phyloP scores from a whole-genome alignment of 2,329 filamentous ascomycete species.

The Basipetospora chlamydospora region DNA sequence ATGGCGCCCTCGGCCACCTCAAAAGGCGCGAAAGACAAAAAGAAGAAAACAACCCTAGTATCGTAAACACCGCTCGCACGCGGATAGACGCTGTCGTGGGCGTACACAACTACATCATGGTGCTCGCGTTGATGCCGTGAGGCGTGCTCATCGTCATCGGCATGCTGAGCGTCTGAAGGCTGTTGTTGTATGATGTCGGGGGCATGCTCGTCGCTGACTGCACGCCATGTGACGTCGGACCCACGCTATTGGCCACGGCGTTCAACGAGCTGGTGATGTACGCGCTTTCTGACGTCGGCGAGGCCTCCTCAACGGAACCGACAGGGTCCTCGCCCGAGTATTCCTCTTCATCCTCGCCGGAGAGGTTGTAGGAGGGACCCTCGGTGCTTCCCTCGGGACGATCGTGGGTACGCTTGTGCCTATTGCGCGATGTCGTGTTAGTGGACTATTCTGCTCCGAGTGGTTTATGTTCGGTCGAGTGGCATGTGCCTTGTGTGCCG shows the following conservation, averaged over 20 bases:
- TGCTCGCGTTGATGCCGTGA: conserved; percentile 27
- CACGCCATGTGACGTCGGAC: conserved; percentile 12
- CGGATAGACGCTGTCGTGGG: too few relatives aligned
- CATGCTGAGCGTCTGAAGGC: conserved; percentile 47
- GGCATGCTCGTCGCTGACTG: conserved; percentile 12
- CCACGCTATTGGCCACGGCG: conserved; percentile 15
- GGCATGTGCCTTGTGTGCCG: too few relatives aligned
- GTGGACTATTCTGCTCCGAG: too few relatives aligned
- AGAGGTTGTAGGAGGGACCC: conserved; percentile 40
- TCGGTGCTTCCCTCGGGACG: conserved; percentile 44
- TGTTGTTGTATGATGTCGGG: conserved; percentile 32
- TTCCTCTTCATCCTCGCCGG: conserved; percentile 78
- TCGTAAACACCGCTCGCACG: too few relatives aligned
- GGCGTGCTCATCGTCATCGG: conserved; percentile 49
- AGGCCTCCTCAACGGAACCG: conserved; percentile 65
- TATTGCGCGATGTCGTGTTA: conserved; percentile 23
- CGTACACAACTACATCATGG: conserved; percentile 33
- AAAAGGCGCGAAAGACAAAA: conserved; percentile 7
- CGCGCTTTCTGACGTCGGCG: conserved; percentile 54
- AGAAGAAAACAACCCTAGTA: too few relatives aligned
- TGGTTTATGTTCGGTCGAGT: too few relatives aligned
- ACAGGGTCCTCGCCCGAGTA: conserved; percentile 71
- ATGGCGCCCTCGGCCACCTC: too few relatives aligned
- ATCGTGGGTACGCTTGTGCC: conserved; percentile 68
- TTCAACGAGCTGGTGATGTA: conserved; percentile 42